A percentile compares a stretch with the other conserved stretches of the same genome.
Evolutionary conservation across 2,329 filamentous ascomycete species (phyloP).

Genomic region (Fusarium annulatum): DNA sequence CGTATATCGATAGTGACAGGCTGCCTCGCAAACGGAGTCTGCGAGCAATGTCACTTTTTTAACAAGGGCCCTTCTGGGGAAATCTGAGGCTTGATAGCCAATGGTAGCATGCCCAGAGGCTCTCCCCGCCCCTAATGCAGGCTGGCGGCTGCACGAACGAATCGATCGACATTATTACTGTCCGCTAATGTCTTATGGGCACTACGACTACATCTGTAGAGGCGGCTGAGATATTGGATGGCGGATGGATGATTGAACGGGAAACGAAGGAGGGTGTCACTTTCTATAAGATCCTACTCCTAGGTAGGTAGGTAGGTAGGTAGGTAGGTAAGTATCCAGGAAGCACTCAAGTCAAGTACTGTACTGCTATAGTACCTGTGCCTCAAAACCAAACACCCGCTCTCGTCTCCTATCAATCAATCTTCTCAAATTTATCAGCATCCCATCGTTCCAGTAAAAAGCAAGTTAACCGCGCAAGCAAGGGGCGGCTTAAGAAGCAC

Average conservation of each 20-base stretch:
- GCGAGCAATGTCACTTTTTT: slow-evolving; percentile 21
- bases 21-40: slow-evolving; percentile 25
- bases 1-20: slow-evolving; percentile 1
- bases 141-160: slow-evolving; percentile 38
- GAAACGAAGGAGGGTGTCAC: not conserved
- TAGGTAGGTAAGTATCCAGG: not conserved
- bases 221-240: slow-evolving; percentile 1
- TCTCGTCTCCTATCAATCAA: not conserved
- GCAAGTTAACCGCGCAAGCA: not conserved
- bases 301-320: no score
- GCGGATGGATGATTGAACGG: not conserved
- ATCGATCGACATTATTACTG: slow-evolving; percentile 44
- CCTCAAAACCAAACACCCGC: not conserved
- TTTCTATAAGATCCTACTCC: not conserved
- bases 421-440: not conserved
- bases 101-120: slow-evolving; percentile 8
- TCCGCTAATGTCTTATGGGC: slow-evolving; percentile 27
- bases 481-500: not conserved
- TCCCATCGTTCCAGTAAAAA: not conserved
- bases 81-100: slow-evolving; percentile 20
- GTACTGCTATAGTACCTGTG: not conserved
- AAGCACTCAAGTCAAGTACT: not conserved
- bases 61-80: slow-evolving; percentile 31
- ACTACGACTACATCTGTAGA: not conserved
- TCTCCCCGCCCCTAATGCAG: slow-evolving; percentile 23